Conservation (phyloP, 1,284 basidiomycete species). For the Vanrija pseudolonga region DNA sequence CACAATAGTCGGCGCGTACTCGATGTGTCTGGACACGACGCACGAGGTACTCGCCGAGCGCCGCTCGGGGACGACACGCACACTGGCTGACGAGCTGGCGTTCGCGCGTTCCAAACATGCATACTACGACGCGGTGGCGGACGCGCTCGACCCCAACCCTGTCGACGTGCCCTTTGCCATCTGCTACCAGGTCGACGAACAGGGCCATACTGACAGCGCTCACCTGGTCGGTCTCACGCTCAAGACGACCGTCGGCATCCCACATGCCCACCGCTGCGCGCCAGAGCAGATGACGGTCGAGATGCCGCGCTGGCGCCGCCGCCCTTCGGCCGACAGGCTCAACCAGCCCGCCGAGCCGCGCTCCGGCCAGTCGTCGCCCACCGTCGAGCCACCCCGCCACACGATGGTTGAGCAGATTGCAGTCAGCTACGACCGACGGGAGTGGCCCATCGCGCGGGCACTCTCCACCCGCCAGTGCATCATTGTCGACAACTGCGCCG, state of each 20-base stretch:
- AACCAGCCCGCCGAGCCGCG: not conserved
- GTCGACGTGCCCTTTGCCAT: not conserved
- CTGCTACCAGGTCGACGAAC: conserved; percentile 12
- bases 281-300: not conserved
- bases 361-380: not conserved
- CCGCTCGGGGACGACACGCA: conserved; percentile 11
- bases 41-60: conserved; percentile 13
- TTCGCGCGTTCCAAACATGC: conserved; percentile 8
- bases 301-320: not conserved
- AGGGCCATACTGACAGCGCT: too few species aligned
- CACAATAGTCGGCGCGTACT: conserved; percentile 18
- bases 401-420: not conserved
- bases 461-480: conserved; percentile 18
- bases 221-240: conserved; percentile 10
- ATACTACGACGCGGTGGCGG: conserved; percentile 13
- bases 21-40: conserved; percentile 19
- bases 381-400: not conserved
- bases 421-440: not conserved
- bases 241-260: conserved; percentile 19
- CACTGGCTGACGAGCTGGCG: conserved; percentile 16
- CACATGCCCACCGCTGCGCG: conserved; percentile 14
- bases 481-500: conserved; percentile 26
- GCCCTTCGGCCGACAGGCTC: not conserved
- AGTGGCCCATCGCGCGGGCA: conserved; percentile 25
- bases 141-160: conserved; percentile 14